These are phyloP conservation scores for Lathyrus aphaca DNA, from an alignment of 306 rosid species.

Conservation along the genomic window DNA sequence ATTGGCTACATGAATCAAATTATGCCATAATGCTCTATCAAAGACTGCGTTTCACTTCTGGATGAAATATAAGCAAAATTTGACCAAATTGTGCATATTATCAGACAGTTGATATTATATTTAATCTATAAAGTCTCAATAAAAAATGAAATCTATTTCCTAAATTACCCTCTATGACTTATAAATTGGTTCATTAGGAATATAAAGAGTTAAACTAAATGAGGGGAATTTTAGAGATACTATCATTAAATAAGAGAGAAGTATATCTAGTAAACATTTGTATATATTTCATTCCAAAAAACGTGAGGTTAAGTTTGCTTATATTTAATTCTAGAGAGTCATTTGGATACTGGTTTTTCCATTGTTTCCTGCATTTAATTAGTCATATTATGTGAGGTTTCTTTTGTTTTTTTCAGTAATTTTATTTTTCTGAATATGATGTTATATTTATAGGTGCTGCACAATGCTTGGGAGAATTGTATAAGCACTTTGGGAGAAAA, in stretches of 20 bases:
- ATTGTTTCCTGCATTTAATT: too few species aligned
- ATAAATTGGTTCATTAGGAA: background rate
- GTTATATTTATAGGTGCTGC: constrained; percentile 71
- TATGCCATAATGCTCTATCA: too few species aligned
- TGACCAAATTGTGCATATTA: background rate
- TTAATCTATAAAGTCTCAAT: background rate
- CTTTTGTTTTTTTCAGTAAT: too few species aligned
- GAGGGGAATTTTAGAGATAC: background rate
- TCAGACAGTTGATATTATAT: background rate
- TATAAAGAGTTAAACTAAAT: background rate
- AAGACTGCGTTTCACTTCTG: background rate
- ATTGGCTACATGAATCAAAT: too few species aligned
- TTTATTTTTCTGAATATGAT: constrained; percentile 14
- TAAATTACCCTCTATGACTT: too few species aligned
- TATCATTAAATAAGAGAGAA: background rate
- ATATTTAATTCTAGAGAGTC: background rate
- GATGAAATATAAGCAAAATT: background rate
- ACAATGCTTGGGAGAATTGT: constrained; percentile 91
- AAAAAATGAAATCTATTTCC: too few species aligned
- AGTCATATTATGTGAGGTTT: too few species aligned
- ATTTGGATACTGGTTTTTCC: too few species aligned
- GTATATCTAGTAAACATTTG: background rate
- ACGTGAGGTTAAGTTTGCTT: background rate
- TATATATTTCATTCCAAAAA: background rate
- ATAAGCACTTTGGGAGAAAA: constrained; percentile 89